Evolutionary conservation across 345 rosid genomes (phyloP).

Genomic region (Gossypium herbaceum): DNA sequence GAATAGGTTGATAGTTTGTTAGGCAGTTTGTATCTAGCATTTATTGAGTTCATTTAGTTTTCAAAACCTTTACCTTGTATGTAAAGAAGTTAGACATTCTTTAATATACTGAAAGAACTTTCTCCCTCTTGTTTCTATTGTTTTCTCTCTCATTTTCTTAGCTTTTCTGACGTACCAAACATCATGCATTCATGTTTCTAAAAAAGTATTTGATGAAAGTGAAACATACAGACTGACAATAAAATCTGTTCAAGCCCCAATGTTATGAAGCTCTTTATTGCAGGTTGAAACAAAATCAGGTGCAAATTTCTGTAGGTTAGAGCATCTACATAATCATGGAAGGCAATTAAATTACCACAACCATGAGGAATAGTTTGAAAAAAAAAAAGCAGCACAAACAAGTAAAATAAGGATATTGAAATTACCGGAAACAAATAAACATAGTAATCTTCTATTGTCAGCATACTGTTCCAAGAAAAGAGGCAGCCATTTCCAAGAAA

Average conservation of each 20-base stretch:
- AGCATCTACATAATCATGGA: neutral
- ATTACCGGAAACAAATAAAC: conserved; percentile 58
- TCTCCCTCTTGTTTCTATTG: too few relatives aligned
- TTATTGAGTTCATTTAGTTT: too few relatives aligned
- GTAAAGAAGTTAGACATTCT: too few relatives aligned
- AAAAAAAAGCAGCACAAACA: neutral
- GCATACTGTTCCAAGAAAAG: conserved; percentile 80
- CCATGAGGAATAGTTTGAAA: neutral
- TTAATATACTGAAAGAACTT: too few relatives aligned
- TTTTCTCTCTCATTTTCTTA: too few relatives aligned
- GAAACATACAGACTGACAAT: neutral
- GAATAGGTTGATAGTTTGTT: too few relatives aligned
- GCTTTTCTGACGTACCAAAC: too few relatives aligned
- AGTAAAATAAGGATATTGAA: neutral
- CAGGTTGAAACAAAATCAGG: neutral
- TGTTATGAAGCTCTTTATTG: neutral
- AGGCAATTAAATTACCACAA: neutral
- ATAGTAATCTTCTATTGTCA: conserved; percentile 73
- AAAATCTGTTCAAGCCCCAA: neutral
- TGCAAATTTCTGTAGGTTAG: neutral
- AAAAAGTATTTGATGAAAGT: too few relatives aligned
- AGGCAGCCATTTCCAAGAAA: conserved; percentile 79
- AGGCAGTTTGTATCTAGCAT: too few relatives aligned
- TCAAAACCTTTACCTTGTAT: too few relatives aligned
- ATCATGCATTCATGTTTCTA: too few relatives aligned